phyloP scores from a whole-genome alignment of 192 early-diverging fungal species.

The Diversispora eburnea region DNA sequence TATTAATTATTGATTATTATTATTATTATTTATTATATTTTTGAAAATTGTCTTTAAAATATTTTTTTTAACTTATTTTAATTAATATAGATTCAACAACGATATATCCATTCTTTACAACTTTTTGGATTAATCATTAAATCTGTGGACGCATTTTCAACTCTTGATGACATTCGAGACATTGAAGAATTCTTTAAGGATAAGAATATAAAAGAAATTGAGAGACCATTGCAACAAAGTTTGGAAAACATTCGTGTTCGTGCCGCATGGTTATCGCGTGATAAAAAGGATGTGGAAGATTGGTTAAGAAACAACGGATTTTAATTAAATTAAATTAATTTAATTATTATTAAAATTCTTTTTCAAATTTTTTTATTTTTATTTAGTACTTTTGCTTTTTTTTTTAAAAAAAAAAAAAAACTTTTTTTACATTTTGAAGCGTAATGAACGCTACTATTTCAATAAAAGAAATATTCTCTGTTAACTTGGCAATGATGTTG shows the following conservation, averaged over 20 bases:
- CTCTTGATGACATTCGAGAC: slow-evolving; percentile 59
- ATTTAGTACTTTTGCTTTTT: no score
- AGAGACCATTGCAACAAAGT: slow-evolving; percentile 66
- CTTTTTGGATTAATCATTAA: slow-evolving; percentile 48
- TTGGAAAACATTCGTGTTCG: slow-evolving; percentile 65
- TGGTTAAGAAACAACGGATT: slow-evolving; percentile 41
- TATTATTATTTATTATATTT: not conserved
- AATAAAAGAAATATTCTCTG: no score
- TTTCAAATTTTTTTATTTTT: no score
- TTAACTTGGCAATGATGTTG: no score
- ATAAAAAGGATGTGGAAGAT: slow-evolving; percentile 55
- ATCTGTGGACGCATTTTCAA: slow-evolving; percentile 43
- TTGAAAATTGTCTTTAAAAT: no score
- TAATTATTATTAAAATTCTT: no score
- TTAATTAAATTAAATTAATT: not conserved
- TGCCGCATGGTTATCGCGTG: slow-evolving; percentile 52
- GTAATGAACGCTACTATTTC: no score
- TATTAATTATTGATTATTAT: not conserved
- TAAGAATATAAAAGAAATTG: slow-evolving; percentile 60
- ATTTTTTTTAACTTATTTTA: not conserved
- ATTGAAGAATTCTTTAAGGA: slow-evolving; percentile 61
- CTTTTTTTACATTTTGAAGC: no score
- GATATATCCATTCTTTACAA: slow-evolving; percentile 51
- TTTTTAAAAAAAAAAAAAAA: no score
- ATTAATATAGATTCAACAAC: slow-evolving; percentile 21